phyloP scores from a whole-genome alignment of 2,329 filamentous ascomycete species.

The Teratosphaeria nubilosa region DNA sequence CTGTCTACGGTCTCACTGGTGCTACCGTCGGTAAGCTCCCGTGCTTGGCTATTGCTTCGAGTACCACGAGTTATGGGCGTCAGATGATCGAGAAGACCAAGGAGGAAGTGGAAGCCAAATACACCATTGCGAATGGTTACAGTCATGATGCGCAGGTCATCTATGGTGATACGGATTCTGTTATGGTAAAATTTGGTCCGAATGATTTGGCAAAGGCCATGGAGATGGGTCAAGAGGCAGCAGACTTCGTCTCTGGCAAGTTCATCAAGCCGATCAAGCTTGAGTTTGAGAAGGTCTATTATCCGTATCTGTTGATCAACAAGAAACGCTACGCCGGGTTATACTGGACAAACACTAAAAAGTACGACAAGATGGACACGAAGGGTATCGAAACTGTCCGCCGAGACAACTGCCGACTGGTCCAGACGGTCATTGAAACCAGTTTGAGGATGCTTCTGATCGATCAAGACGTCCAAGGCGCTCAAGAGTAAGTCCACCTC shows the following conservation, averaged over 20 bases:
- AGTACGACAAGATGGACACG: slow-evolving; percentile 99
- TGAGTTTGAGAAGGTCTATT: slow-evolving; percentile 99
- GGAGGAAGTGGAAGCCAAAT: slow-evolving; percentile 81
- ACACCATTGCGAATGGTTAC: slow-evolving; percentile 90
- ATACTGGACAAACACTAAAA: slow-evolving; percentile 89
- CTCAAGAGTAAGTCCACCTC: slow-evolving; percentile 77
- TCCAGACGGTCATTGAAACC: slow-evolving; percentile 96
- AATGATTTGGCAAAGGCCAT: slow-evolving; percentile 79
- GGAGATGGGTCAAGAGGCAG: slow-evolving; percentile 90
- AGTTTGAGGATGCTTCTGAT: slow-evolving; percentile 93
- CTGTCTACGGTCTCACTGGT: slow-evolving; percentile 92
- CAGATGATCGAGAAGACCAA: slow-evolving; percentile 99
- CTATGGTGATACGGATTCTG: slow-evolving; percentile 97
- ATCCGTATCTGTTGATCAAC: slow-evolving; percentile 95
- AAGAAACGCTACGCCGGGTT: slow-evolving; percentile 98
- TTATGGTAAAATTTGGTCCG: slow-evolving; percentile 98
- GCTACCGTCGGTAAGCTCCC: slow-evolving; percentile 93
- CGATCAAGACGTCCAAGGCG: slow-evolving; percentile 78
- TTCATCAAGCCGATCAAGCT: slow-evolving; percentile 97
- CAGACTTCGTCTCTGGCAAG: slow-evolving; percentile 76
- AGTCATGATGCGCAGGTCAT: slow-evolving; percentile 91
- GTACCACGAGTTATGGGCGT: slow-evolving; percentile 91
- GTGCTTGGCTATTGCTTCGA: slow-evolving; percentile 89
- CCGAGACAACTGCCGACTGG: slow-evolving; percentile 88
- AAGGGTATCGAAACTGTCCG: slow-evolving; percentile 98